Percentiles rank a stretch among this genome's conserved stretches.
These are phyloP conservation scores for Posidonia australis DNA, from an alignment of 106 monocot genomes.

Conservation along the genomic window DNA sequence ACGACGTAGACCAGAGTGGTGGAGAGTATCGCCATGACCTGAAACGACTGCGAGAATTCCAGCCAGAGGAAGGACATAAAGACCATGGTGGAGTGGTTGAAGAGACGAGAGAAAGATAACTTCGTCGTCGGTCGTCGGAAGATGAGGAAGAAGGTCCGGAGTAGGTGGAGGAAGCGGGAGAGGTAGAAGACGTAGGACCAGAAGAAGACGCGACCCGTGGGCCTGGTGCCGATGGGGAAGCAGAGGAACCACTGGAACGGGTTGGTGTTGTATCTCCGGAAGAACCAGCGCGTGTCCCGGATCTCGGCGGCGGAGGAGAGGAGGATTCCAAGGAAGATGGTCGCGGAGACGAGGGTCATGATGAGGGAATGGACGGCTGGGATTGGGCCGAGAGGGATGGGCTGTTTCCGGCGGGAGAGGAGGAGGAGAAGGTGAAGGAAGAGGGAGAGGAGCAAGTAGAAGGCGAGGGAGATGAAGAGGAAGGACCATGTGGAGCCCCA, in stretches of 20 bases:
- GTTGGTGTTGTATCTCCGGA: constrained; percentile 20
- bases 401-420: constrained; percentile 29
- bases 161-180: constrained; percentile 68
- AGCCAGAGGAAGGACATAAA: constrained; percentile 95
- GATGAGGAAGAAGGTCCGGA: constrained; percentile 66
- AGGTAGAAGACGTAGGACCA: constrained; percentile 92
- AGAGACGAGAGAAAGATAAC: constrained; percentile 12
- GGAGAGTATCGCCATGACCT: constrained; percentile 67
- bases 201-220: constrained; percentile 89
- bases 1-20: constrained; percentile 62
- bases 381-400: constrained; percentile 84
- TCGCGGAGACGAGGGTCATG: constrained; percentile 48
- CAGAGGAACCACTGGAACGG: constrained; percentile 88
- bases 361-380: constrained; percentile 70
- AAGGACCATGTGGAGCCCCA: constrained; percentile 89
- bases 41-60: constrained; percentile 96
- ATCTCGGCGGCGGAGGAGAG: constrained; percentile 70
- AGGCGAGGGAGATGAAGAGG: constrained; percentile 49
- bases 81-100: constrained; percentile 41
- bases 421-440: constrained; percentile 38
- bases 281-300: constrained; percentile 40
- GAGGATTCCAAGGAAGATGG: constrained; percentile 72
- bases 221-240: constrained; percentile 82
- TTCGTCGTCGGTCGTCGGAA: constrained; percentile 18
- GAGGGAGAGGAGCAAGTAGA: constrained; percentile 37